A percentile compares a stretch with the other conserved stretches of the same genome.
phyloP scores from a whole-genome alignment of 179 eudicot genomes.

The Beta macrorhiza region DNA sequence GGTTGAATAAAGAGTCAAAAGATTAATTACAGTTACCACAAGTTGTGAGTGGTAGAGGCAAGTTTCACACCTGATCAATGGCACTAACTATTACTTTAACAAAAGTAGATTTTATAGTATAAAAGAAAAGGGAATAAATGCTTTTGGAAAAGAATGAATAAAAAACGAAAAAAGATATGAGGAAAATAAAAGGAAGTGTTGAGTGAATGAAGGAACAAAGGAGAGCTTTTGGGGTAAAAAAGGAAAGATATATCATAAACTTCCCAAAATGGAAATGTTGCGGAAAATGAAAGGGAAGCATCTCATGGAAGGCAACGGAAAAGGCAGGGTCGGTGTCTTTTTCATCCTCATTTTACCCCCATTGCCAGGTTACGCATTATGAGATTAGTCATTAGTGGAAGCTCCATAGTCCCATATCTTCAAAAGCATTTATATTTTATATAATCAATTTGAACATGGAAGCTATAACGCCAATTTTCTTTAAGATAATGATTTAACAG shows the following conservation, averaged over 20 bases:
- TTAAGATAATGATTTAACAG: conserved; percentile 10
- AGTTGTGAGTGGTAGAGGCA: conserved; percentile 13
- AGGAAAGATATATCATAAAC: conserved; percentile 21
- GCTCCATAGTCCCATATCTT: conserved; percentile 15
- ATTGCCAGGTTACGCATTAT: conserved; percentile 19
- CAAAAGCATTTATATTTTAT: background rate
- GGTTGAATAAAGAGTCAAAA: conserved; percentile 13
- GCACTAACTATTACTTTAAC: conserved; percentile 30
- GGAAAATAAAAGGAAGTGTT: conserved; percentile 8
- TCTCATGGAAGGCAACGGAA: conserved; percentile 15
- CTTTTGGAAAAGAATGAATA: conserved; percentile 14
- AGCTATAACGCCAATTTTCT: conserved; percentile 12
- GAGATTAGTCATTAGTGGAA: conserved; percentile 18
- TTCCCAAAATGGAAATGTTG: conserved; percentile 27
- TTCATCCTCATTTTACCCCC: conserved; percentile 10
- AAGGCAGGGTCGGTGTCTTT: conserved; percentile 12
- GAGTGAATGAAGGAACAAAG: conserved; percentile 13
- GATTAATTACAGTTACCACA: conserved; percentile 10
- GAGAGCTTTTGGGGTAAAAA: conserved; percentile 15
- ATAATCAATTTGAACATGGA: conserved; percentile 14
- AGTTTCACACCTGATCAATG: conserved; percentile 11
- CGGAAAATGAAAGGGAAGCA: background rate
- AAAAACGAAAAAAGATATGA: conserved; percentile 3
- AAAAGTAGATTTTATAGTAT: conserved; percentile 25
- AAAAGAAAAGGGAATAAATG: conserved; percentile 23